Conservation (phyloP, 2,329 filamentous ascomycete genomes). For the Microcyclospora pomicola region DNA sequence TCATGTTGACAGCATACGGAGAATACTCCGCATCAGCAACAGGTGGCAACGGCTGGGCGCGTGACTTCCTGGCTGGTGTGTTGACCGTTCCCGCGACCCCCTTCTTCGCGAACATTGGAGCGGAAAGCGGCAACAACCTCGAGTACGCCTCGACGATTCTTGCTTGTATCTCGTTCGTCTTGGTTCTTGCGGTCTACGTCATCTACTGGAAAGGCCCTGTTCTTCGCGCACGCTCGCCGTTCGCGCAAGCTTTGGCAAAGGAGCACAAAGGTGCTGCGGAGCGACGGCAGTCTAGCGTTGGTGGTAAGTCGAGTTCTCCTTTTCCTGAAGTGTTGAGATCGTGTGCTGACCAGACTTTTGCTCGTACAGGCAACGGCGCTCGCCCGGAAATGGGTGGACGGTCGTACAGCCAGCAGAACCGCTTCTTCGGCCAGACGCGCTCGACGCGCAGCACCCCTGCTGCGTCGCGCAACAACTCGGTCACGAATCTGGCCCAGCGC, state of each 20-base stretch:
- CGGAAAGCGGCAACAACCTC: slow-evolving; percentile 26
- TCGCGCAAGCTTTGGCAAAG: slow-evolving; percentile 34
- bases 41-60: slow-evolving; percentile 60
- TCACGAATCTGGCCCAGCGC: slow-evolving; percentile 2
- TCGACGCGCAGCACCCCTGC: slow-evolving; percentile 15
- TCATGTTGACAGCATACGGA: slow-evolving; percentile 63
- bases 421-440: slow-evolving; percentile 18
- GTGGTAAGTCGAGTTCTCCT: slow-evolving; percentile 9
- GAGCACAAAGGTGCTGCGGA: slow-evolving; percentile 15
- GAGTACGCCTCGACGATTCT: slow-evolving; percentile 45
- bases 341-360: background rate
- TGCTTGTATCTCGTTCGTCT: slow-evolving; percentile 34
- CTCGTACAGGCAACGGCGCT: background rate
- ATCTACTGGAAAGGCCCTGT: slow-evolving; percentile 44
- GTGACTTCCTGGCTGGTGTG: slow-evolving; percentile 62
- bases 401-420: slow-evolving; percentile 15
- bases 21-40: slow-evolving; percentile 63
- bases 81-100: slow-evolving; percentile 56
- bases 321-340: background rate
- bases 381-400: slow-evolving; percentile 12
- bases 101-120: slow-evolving; percentile 35
- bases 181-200: slow-evolving; percentile 42
- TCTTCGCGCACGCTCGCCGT: slow-evolving; percentile 38
- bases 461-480: slow-evolving; percentile 14
- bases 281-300: slow-evolving; percentile 13